Conservation (phyloP, 306 rosid genomes). For the Vicia villosa region DNA sequence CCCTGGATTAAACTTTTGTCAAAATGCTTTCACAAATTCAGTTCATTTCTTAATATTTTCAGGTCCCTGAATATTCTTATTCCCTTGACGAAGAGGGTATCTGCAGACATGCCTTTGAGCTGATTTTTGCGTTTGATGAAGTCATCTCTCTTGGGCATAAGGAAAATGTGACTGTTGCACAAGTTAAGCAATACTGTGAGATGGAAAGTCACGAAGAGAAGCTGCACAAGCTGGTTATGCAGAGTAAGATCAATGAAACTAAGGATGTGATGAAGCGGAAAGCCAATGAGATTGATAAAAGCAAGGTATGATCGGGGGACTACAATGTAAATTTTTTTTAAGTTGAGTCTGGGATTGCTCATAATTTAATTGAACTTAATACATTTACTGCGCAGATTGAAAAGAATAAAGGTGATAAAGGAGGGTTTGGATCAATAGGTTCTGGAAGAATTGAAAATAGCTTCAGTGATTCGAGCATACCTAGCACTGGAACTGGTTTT, state of each 20-base stretch:
- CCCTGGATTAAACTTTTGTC: not conserved
- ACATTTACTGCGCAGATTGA: constrained; percentile 67
- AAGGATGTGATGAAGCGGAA: constrained; percentile 95
- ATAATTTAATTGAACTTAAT: constrained; percentile 16
- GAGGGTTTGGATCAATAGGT: constrained; percentile 84
- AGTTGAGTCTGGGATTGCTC: not conserved
- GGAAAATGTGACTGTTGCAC: not conserved
- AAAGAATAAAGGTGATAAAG: constrained; percentile 83
- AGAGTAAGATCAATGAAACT: constrained; percentile 92
- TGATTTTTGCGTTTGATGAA: constrained; percentile 1
- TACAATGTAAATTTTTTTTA: not conserved
- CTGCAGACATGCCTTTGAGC: not conserved
- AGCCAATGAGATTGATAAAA: constrained; percentile 97
- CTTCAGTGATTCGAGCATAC: constrained; percentile 73
- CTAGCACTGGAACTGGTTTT: constrained; percentile 62
- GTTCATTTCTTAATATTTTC: constrained; percentile 55
- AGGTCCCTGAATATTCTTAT: constrained; percentile 92
- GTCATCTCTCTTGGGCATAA: not conserved
- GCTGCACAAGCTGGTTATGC: constrained; percentile 85
- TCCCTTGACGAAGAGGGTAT: constrained; percentile 19
- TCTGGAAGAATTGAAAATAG: constrained; percentile 86
- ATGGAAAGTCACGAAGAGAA: constrained; percentile 99
- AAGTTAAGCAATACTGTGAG: constrained; percentile 53
- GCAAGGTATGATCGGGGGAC: constrained; percentile 69
- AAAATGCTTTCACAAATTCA: not conserved